Base-by-base conservation (phyloP, 164 flowering plant genomes). In the Berberis vulgaris region DNA sequence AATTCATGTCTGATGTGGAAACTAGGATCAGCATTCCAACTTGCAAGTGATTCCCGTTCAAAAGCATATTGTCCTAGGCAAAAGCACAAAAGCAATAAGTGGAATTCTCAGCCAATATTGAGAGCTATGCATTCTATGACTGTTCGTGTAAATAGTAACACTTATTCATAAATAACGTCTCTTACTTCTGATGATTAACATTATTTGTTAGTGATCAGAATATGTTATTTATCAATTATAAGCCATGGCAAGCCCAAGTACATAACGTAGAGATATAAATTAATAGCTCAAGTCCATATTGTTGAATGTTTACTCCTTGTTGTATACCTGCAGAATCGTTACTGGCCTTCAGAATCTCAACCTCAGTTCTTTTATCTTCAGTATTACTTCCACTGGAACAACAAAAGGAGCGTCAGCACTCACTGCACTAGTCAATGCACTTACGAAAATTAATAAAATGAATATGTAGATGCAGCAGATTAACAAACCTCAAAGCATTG, bases 1-100 rank as follows among this genome's bases (percentile, higher is more conserved):
- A 81, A 75, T 67, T 83, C 75, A 61, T 80, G 77, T 50, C 82
- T 78, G 60, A 74, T 72, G 54, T 69, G 71, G 76, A 80, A 64
- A 62, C 80, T 87, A 44, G 85, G 83, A 41, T 84, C 89, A 65
- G 79, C 60, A 63, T 77, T 82, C 84, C 90, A 76, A 67, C 74
- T 69, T 52, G 47, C 57, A 26, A 79, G 76, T 66, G 78, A 73
- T 71, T 85, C 94, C 71, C 93, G 84, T 59, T 74, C 83, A 63
- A 86, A 77, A 69, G 81, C 59, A 65, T 70, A 62, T 65, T 49
- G 65, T 70, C 74, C 93, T 86, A 52, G 41, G 67, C 7, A 68
- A 70, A 38, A 43, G 49, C 72, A 41, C 54, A 61, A 52, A 49
- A 62, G 9, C 13, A 57, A 50, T 52, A 49, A 49, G 60, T 64